phyloP scores from a whole-genome alignment of 208 protist genomes.

The Trypanosomatidae sp. region DNA sequence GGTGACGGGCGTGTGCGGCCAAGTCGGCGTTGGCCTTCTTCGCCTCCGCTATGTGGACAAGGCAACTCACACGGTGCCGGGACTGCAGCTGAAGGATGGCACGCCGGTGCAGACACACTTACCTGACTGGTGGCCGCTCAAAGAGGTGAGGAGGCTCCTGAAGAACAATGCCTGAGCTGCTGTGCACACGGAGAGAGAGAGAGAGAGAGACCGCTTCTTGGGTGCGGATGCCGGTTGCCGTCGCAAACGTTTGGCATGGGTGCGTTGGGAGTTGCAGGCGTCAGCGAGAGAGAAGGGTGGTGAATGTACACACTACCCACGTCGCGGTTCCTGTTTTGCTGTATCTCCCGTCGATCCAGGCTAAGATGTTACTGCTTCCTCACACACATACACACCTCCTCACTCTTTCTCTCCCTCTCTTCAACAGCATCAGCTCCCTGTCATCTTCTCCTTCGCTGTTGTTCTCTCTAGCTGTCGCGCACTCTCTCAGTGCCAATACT shows the following conservation, averaged over 20 bases:
- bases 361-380: no score
- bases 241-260: background rate
- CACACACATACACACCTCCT: background rate
- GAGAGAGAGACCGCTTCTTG: background rate
- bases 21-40: conserved; percentile 59
- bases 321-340: no score
- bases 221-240: background rate
- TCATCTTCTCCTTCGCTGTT: background rate
- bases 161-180: conserved; percentile 38
- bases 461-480: background rate
- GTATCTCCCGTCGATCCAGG: no score
- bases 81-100: conserved; percentile 43
- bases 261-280: no score
- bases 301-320: no score
- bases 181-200: background rate
- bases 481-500: background rate
- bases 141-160: conserved; percentile 71
- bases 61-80: conserved; percentile 41
- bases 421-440: background rate
- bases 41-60: conserved; percentile 73
- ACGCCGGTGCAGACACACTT: conserved; percentile 35
- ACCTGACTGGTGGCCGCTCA: conserved; percentile 75
- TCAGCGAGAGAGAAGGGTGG: no score
- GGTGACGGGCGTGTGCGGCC: conserved; percentile 48
- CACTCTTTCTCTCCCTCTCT: background rate